Base-by-base conservation (phyloP, 768 basidiomycete species). In the Mycena galericulata region DNA sequence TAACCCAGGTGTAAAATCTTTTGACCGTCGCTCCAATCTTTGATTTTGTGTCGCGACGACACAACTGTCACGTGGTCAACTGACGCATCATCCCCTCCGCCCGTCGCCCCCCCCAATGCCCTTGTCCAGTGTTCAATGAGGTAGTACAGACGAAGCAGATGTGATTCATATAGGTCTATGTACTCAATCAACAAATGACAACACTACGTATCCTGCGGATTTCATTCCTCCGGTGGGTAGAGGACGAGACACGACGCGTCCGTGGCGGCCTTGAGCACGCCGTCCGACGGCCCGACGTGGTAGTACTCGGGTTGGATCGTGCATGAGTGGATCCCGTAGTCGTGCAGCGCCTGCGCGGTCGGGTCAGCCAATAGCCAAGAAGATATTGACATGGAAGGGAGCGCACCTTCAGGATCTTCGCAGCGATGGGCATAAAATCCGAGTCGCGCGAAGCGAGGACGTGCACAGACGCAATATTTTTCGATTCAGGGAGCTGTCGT, bases 391-490 rank as follows among this genome's bases (percentile, higher is more conserved):
- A n/a, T n/a, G n/a, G n/a, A n/a, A n/a, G n/a, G n/a, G n/a, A n/a
- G n/a, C n/a, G n/a, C n/a, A n/a, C n/a, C 78, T 90, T 88, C 63
- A 96, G 87, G 70, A 99, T 97, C 46, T 92, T 88, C 41, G 87
- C 88, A 18, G 95, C 94, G 55, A 97, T 88, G 2, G 87, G 89
- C 94, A 98, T 98, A 77, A 98, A 99, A 74, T 98, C 96, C 62
- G 89, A 86, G 24, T 89, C 88, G 54, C 90, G 86, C 41, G 90
- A 90, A 10, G 96, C 90, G 73, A 94, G 88, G 53, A 99, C 95
- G 79, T 99, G 98, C 27, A 99, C 97, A 2, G 94, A 97, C 12
- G 97, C 97, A 45, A 99, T 92, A 61, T 96, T 90, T 77, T 98
- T 98, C 64, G 88, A 90, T 80, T 99, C 98, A 12, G 95, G 97